These are phyloP conservation scores for Immersiella caudata DNA, from an alignment of 495 filamentous ascomycete species.

Conservation along the genomic window DNA sequence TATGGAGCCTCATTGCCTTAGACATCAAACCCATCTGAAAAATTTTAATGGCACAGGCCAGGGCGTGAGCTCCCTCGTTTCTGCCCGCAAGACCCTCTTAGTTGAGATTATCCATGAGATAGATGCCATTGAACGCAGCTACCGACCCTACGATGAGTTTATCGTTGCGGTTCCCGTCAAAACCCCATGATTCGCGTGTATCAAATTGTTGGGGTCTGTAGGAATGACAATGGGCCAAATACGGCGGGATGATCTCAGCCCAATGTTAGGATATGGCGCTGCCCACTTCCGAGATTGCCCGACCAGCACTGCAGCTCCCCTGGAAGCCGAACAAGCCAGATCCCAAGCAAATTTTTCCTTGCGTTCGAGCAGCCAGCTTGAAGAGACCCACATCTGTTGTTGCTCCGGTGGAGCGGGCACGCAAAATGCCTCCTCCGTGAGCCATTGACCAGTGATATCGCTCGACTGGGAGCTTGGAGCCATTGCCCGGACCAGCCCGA, in stretches of 20 bases:
- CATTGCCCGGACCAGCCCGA: conserved; percentile 45
- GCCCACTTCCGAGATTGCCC: conserved; percentile 35
- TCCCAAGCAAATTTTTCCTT: conserved; percentile 25
- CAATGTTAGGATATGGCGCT: background rate
- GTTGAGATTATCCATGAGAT: conserved; percentile 12
- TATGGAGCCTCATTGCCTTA: conserved; percentile 39
- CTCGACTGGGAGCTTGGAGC: conserved; percentile 28
- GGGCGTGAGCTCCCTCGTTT: conserved; percentile 19
- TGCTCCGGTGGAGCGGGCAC: conserved; percentile 32
- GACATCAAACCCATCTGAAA: conserved; percentile 38
- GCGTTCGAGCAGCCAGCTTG: conserved; percentile 10
- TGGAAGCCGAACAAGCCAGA: conserved; percentile 5
- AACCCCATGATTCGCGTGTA: background rate
- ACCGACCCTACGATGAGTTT: background rate
- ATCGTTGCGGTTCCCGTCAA: background rate
- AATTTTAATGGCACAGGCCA: conserved; percentile 33
- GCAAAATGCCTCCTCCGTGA: conserved; percentile 31
- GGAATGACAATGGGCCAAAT: background rate
- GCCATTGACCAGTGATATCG: conserved; percentile 40
- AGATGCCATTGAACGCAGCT: background rate
- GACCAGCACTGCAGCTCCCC: conserved; percentile 22
- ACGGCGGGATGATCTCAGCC: conserved; percentile 19
- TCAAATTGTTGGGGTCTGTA: background rate
- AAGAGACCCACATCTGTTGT: conserved; percentile 22
- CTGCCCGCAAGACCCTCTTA: background rate